phyloP scores from a whole-genome alignment of 306 rosid species.

The Lupinus albus region DNA sequence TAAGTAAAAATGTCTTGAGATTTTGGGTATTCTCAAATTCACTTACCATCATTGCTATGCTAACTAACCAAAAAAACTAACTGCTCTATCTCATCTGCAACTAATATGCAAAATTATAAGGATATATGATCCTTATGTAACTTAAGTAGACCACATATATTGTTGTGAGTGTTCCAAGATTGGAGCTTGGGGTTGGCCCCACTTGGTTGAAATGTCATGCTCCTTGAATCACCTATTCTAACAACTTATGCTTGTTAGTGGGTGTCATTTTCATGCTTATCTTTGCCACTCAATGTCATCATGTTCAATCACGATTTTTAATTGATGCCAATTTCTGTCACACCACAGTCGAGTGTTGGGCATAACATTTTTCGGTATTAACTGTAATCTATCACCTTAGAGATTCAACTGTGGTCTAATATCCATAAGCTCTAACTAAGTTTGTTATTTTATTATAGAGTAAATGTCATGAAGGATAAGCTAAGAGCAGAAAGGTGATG shows the following conservation, averaged over 20 bases:
- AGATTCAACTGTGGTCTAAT: not conserved
- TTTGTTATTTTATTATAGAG: not conserved
- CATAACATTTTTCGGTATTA: not conserved
- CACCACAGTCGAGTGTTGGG: conserved; percentile 10
- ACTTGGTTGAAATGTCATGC: conserved; percentile 36
- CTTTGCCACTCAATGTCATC: conserved; percentile 45
- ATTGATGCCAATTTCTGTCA: not conserved
- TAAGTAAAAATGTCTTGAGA: no score
- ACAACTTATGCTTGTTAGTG: conserved; percentile 45
- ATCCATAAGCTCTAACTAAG: not conserved
- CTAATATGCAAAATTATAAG: conserved; percentile 24
- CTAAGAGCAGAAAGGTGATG: no score
- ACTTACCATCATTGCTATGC: no score
- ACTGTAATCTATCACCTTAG: not conserved
- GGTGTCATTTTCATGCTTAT: conserved; percentile 50
- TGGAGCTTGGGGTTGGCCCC: conserved; percentile 44
- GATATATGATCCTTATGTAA: conserved; percentile 19
- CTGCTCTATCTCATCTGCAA: not conserved
- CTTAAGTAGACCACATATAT: conserved; percentile 37
- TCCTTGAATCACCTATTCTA: conserved; percentile 36
- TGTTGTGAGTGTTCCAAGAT: conserved; percentile 31
- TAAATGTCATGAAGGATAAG: no score
- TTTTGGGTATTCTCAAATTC: no score
- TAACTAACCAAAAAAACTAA: no score
- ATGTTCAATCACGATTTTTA: conserved; percentile 41